Base-by-base conservation (phyloP, 1,284 basidiomycete species). In the Violaceomyces palustris region DNA sequence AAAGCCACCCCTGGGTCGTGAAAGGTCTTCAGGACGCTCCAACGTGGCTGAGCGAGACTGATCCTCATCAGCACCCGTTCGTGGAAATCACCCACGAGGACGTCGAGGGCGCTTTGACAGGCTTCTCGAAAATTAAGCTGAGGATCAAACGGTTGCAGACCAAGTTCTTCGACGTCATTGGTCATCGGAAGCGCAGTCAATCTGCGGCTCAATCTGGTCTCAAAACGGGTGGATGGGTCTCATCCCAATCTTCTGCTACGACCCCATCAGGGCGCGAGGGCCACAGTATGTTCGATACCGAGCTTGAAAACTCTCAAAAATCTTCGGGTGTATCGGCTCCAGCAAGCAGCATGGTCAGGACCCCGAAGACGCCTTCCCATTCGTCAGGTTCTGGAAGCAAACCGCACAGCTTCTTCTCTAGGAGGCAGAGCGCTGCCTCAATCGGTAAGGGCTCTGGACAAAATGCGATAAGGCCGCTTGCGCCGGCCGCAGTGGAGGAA, bases 11-110 rank as follows among this genome's bases (percentile, higher is more conserved):
- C 3, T 97, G 91, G 86, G 82, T 92, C 45, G 51, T 51, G 3
- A 50, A 38, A 7, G 59, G 51, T 18, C 78, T 96, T 23, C 72
- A 79, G 14, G 80, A 87, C 45, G 81, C 84, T 0, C 77, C 81
- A 0, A 77, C 79, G n/a, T 96, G 92, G 91, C 79, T 92, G 7
- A 74, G 79, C 12, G 80, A 83, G 42, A 93, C 88, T 1, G 82
- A 83, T 35, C 82, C 83, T 3, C 78, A 78, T 39, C 79, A 78
- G 32, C 77, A 78, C 42, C 78, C 80, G 12, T 79, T 78, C 30
- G 80, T 86, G 40, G 78, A 80, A 40, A 84, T 93, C 23, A 86
- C 87, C 0, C 80, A 81, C n/a, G 82, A 83, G 43, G 92, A 94
- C 59, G 84, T 90, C 3, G 81, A 80, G 18, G 82, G 82, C 17